Percentiles rank a stretch among this genome's conserved stretches.
Conservation (phyloP, 768 basidiomycete genomes). For the Stropharia rugosoannulata region DNA sequence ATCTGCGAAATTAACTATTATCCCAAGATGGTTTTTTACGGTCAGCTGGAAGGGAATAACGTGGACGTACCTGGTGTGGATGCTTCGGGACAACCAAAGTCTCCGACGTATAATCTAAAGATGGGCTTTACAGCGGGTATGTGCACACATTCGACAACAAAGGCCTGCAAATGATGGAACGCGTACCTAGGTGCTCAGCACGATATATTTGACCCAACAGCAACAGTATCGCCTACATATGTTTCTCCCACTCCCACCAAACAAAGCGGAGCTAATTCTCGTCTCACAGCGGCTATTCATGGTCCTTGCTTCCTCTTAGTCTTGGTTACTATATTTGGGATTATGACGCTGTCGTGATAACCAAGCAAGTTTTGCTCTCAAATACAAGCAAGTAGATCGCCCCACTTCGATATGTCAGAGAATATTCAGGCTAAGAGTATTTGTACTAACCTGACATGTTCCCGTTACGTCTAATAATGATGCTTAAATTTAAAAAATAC, state of each 20-base stretch:
- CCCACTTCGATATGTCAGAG: no score
- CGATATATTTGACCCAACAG: constrained; percentile 16
- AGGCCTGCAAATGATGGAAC: neutral
- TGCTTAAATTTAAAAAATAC: no score
- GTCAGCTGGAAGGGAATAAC: constrained; percentile 43
- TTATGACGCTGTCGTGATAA: no score
- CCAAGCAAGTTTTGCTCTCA: no score
- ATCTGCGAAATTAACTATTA: neutral
- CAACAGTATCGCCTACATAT: neutral
- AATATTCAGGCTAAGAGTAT: no score
- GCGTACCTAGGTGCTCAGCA: constrained; percentile 17
- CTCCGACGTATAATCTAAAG: constrained; percentile 35
- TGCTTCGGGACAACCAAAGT: constrained; percentile 38
- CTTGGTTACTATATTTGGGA: no score
- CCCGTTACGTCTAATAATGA: no score
- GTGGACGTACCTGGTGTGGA: constrained; percentile 39
- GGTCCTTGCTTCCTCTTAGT: no score
- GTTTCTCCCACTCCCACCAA: neutral
- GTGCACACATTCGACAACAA: neutral
- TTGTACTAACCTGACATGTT: no score
- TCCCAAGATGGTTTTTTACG: constrained; percentile 38
- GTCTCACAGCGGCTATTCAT: no score
- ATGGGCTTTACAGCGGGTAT: constrained; percentile 34
- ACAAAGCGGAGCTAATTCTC: no score
- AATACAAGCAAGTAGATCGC: no score